Evolutionary conservation across 306 rosid species (phyloP), one percentile per base, ranked within the genome.

Genomic region (Acmispon strigosus): DNA sequence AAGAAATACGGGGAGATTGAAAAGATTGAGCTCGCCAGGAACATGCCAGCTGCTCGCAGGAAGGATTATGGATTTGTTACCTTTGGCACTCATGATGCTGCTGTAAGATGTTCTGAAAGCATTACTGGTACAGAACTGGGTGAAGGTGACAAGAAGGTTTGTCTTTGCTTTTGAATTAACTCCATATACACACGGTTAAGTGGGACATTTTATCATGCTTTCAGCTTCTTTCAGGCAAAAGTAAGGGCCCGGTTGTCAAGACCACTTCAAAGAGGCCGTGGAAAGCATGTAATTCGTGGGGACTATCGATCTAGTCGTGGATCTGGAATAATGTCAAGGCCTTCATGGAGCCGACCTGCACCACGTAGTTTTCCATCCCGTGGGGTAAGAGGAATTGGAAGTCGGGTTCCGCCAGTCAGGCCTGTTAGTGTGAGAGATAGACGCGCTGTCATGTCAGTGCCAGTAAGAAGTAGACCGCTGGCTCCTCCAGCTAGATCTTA

Each of bases 41-140:
- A 91, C 79, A 95, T 95, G 99, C 96, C 99, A 20, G 89, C 96
- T 22, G 99, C 97, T 8, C 94, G 91, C 64, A 86, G 99, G 78
- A 95, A 81, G 76, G 99, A 95, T 80, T 95, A 91, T 74, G 99
- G 99, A 47, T 95, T 95, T 86, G 85, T 95, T 66, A 89, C 97
- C 66, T 95, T 95, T 79, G 91, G 84, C 79, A 74, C 97, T 36
- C 96, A 89, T 67, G 96, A 86, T 71, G 95, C 92, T 72, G 96
- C 99, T 4, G 87, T 91, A 70, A 82, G 85, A 12, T 95, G 99
- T 83, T 91, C 97, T 7, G 91, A 95, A 58, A 81, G 90, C 81
- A 91, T 91, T 63, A 91, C 83, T 71, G 94, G 94, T 83, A 79
- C 96, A 4, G 99, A 95, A 72, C 75, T 95, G 68, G 99, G 99